Evolutionary conservation across 441 rosid genomes (phyloP), one percentile per base, ranked within the genome.

Genomic region (Pelargonium fulgidum): DNA sequence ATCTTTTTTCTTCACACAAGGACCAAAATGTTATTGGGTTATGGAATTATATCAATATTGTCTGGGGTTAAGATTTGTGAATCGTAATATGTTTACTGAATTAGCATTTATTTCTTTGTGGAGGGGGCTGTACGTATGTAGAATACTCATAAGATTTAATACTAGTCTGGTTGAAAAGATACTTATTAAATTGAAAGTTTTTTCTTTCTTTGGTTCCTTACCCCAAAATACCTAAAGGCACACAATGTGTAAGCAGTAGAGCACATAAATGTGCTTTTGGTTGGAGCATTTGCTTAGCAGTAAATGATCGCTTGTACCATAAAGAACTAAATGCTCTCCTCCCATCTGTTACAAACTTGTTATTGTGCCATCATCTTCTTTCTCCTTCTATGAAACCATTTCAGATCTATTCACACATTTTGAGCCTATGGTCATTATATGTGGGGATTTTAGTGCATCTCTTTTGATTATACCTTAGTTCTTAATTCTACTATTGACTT

Each of bases 351-450:
- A 13, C 3, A 14, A 50, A n/a, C 7, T 66, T 39, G 17, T 1
- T 56, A 54, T 42, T 61, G 26, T 59, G 48, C 33, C 44, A 44
- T 45, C 62, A 16, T 17, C 26, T 22, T 29, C 29, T 39, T n/a
- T 20, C 41, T 14, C 14, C 52, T 42, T 33, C 33, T 33, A 41
- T 63, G 72, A n/a, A n/a, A 62, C 64, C 68, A 45, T 42, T 62
- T 62, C 24, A n/a, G 36, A 68, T 5, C 6, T 47, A 19, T 67
- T 24, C 22, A 13, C 3, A 48, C 45, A 22, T 12, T 2, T 14
- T 52, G 68, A 54, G 6, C 22, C 7, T 36, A 62, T 62, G 50
- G 44, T 62, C 29, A 50, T 50, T 7, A 12, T 11, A 50, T 62
- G 13, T 44, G 61, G 33, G 44, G 58, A 0, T 17, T 61, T 39